Base-by-base conservation (phyloP, 208 protist species). In the Wallacemonas rigidus region DNA sequence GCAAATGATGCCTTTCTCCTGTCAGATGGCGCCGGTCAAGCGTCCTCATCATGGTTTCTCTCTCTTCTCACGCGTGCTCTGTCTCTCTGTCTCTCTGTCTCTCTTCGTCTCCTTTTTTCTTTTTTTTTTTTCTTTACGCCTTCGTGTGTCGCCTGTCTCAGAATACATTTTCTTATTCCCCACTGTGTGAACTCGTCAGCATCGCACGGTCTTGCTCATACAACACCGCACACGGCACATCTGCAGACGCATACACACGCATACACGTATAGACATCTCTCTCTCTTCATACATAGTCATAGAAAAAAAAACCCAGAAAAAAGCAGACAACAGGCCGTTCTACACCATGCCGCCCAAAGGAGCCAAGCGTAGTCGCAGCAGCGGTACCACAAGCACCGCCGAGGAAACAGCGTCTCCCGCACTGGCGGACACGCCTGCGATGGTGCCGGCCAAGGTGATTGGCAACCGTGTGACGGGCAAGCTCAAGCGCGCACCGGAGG, bases 401-500 rank as follows among this genome's bases (percentile, higher is more conserved):
- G 26, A 26, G 26, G 26, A 26, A 26, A 26, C 26, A 26, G 26
- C 26, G 26, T 26, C 26, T 26, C 26, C 26, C 26, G 26, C 26
- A 26, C 26, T 26, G 26, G 26, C 26, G 26, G 26, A 26, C 26
- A 26, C 26, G 26, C 58, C 67, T 17, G 55, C 50, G n/a, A 26
- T 36, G 7, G 54, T 65, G 36, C 53, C 68, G 8, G 43, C 47
- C 2, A 67, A 58, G 26, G 67, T 74, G 55, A 80, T 89, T 8
- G 76, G 75, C n/a, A 82, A 89, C 64, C 74, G 76, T 38, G 55
- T 51, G 1, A 60, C 55, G 1, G 75, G 72, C 3, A 53, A 63
- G 50, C 70, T 87, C 36, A 68, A 67, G 56, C 86, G 86, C 35
- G 72, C 74, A 1, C 44, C 63, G 2, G 83, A 81, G 69, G 77